Conservation (phyloP, 441 rosid species). For the Caryocar brasiliense region DNA sequence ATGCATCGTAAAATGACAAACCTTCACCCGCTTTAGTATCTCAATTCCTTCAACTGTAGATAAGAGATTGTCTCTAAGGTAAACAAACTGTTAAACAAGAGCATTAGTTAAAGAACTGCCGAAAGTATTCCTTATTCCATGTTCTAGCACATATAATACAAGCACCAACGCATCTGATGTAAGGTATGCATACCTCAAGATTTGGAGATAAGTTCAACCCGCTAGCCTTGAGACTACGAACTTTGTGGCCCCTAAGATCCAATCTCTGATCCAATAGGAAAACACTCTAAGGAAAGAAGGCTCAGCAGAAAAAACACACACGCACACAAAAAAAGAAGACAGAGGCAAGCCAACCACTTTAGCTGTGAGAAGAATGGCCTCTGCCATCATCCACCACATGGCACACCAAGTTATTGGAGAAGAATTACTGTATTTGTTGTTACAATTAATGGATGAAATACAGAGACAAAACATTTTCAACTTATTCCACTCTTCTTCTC, state of each 20-base stretch:
- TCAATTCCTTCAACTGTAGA: conserved; percentile 86
- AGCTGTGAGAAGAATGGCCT: too few species aligned
- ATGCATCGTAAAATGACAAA: conserved; percentile 23
- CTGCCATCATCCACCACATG: too few species aligned
- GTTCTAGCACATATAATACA: conserved; percentile 9
- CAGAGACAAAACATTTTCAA: neutral
- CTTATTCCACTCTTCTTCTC: neutral
- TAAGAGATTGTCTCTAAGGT: conserved; percentile 91
- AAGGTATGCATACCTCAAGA: conserved; percentile 58
- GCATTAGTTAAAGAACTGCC: conserved; percentile 4
- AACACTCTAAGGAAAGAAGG: conserved; percentile 9
- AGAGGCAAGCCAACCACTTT: too few species aligned
- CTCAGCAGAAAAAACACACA: neutral
- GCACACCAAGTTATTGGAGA: too few species aligned
- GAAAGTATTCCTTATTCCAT: neutral
- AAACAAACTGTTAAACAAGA: conserved; percentile 70
- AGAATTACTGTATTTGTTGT: too few species aligned
- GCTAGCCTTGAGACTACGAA: conserved; percentile 66
- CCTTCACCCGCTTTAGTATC: conserved; percentile 91
- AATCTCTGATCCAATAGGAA: conserved; percentile 51
- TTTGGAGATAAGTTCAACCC: conserved; percentile 78
- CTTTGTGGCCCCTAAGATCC: conserved; percentile 96
- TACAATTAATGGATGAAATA: too few species aligned
- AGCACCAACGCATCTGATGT: conserved; percentile 2
- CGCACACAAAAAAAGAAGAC: neutral